A percentile compares a stretch with the other conserved stretches of the same genome.
Conservation (phyloP, 208 protist species). For the Trypanosoma cruzi region DNA sequence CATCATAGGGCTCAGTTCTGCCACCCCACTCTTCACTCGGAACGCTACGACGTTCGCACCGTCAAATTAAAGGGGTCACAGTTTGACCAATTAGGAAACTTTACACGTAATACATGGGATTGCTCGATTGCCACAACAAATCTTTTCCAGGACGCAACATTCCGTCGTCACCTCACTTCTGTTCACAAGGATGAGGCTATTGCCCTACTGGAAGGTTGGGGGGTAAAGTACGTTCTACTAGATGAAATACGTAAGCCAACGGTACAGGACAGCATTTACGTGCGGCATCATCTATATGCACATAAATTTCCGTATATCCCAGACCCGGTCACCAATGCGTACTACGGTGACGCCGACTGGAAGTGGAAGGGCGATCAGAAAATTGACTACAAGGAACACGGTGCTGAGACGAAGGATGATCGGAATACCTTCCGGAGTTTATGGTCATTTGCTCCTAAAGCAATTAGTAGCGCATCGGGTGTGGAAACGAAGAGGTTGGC, state of each 20-base stretch:
- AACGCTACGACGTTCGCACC: slow-evolving; percentile 60
- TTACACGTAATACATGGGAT: slow-evolving; percentile 69
- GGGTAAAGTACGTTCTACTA: slow-evolving; percentile 77
- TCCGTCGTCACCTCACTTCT: slow-evolving; percentile 37
- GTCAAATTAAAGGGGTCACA: slow-evolving; percentile 56
- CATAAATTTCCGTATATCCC: slow-evolving; percentile 86
- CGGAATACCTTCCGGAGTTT: slow-evolving; percentile 40
- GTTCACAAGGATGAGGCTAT: slow-evolving; percentile 74
- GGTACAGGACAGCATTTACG: slow-evolving; percentile 73
- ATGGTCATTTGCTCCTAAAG: slow-evolving; percentile 31
- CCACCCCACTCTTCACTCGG: slow-evolving; percentile 46
- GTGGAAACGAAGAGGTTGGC: not conserved
- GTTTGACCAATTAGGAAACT: slow-evolving; percentile 72
- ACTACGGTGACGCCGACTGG: slow-evolving; percentile 78
- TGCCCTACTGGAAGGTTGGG: slow-evolving; percentile 75
- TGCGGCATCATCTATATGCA: slow-evolving; percentile 71
- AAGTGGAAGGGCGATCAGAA: slow-evolving; percentile 85
- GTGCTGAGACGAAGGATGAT: slow-evolving; percentile 46
- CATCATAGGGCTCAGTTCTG: slow-evolving; percentile 64
- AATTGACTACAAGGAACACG: slow-evolving; percentile 73
- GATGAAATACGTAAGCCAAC: slow-evolving; percentile 83
- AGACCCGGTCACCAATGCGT: slow-evolving; percentile 68
- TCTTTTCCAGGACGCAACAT: slow-evolving; percentile 47
- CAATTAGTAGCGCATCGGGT: not conserved
- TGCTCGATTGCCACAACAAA: slow-evolving; percentile 55